A percentile compares a stretch with the other conserved stretches of the same genome.
Conservation (phyloP, 352 stramenopile species). For the Globisporangium orthogonon region DNA sequence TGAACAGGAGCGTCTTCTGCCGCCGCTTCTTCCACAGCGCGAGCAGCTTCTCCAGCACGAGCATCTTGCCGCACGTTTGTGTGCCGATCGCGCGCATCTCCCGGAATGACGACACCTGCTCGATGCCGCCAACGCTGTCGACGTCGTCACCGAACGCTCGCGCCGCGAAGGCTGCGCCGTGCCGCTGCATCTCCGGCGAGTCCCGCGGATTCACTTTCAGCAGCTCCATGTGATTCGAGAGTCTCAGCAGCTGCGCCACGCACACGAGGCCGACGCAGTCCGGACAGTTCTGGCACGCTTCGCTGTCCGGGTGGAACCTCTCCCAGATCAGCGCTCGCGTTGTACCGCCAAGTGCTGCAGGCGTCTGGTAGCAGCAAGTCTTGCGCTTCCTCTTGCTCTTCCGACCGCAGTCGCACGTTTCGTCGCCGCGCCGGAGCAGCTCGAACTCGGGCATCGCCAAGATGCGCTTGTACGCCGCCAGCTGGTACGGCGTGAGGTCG, state of each 20-base stretch:
- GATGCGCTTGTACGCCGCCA: slow-evolving; percentile 62
- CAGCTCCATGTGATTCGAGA: slow-evolving; percentile 78
- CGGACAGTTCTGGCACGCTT: slow-evolving; percentile 50
- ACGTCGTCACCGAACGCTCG: slow-evolving; percentile 54
- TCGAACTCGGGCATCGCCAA: slow-evolving; percentile 70
- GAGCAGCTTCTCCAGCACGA: slow-evolving; percentile 66
- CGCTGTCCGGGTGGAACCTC: slow-evolving; percentile 42
- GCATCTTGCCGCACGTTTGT: slow-evolving; percentile 78
- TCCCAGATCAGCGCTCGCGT: slow-evolving; percentile 45
- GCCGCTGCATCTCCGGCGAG: slow-evolving; percentile 39
- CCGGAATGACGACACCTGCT: slow-evolving; percentile 53
- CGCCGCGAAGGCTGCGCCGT: slow-evolving; percentile 45
- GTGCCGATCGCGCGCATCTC: slow-evolving; percentile 51
- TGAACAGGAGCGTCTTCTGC: slow-evolving; percentile 71
- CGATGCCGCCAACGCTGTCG: slow-evolving; percentile 42
- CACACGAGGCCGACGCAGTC: slow-evolving; percentile 71
- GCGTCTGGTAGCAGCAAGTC: slow-evolving; percentile 55
- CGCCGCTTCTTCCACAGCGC: slow-evolving; percentile 54
- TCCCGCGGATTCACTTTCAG: slow-evolving; percentile 68
- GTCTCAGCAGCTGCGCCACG: slow-evolving; percentile 67
- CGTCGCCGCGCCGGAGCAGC: slow-evolving; percentile 51
- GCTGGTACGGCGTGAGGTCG: slow-evolving; percentile 63
- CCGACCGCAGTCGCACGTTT: slow-evolving; percentile 58
- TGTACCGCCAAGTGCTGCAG: slow-evolving; percentile 10
- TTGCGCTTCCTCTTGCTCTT: slow-evolving; percentile 52